A percentile compares a stretch with the other conserved stretches of the same genome.
Evolutionary conservation across 306 rosid species (phyloP).

Genomic region (Citrullus amarus): DNA sequence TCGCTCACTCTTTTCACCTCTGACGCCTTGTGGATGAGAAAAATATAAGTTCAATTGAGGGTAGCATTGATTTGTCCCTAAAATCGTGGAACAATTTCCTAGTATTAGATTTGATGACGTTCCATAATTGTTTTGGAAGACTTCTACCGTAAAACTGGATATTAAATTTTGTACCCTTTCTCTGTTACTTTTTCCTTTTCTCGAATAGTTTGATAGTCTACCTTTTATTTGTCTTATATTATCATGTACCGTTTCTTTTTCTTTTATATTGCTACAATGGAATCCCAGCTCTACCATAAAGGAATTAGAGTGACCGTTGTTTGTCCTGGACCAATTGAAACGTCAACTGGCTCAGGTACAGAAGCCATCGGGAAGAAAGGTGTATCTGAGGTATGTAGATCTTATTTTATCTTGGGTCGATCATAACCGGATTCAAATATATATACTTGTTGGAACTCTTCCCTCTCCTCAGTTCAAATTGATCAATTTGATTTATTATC

Average conservation of each 20-base stretch:
- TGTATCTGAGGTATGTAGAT: conserved; percentile 52
- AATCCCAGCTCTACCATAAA: conserved; percentile 54
- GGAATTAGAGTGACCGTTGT: conserved; percentile 80
- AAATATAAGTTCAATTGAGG: not conserved
- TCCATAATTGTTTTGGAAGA: not conserved
- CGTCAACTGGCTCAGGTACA: conserved; percentile 35
- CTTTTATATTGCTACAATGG: conserved; percentile 5
- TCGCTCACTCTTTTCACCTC: not conserved
- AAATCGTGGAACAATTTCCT: not conserved
- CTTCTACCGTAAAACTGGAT: not conserved
- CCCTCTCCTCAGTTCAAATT: not conserved
- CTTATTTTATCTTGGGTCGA: not conserved
- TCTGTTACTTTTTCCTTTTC: not conserved
- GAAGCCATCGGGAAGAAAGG: conserved; percentile 21
- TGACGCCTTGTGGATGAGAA: not conserved
- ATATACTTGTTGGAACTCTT: not conserved
- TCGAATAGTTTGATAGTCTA: not conserved
- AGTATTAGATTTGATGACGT: not conserved
- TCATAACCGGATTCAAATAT: not conserved
- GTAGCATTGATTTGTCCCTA: not conserved
- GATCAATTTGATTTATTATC: not conserved
- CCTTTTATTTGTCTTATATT: not conserved
- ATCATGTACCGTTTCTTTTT: not conserved
- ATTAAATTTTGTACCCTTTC: not conserved
- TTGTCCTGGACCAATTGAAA: conserved; percentile 92